These are phyloP conservation scores for Aspergillus eucalypticola DNA, from an alignment of 2,329 filamentous ascomycete genomes.

Conservation along the genomic window DNA sequence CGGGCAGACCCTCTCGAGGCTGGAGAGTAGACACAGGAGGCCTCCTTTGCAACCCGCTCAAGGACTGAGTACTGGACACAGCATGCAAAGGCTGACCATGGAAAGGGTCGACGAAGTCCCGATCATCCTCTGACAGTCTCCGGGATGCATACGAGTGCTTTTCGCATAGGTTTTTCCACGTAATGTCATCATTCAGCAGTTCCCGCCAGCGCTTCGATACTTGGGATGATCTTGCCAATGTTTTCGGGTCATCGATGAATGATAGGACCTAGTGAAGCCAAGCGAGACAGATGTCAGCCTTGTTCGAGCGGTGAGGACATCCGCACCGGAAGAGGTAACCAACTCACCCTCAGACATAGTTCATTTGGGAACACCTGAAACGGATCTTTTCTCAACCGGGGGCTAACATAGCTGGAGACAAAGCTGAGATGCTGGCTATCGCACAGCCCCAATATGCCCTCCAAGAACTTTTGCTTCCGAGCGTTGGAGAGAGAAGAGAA, in stretches of 20 bases:
- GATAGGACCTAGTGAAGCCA: constrained; percentile 70
- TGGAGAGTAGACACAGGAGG: constrained; percentile 32
- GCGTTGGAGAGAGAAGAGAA: constrained; percentile 76
- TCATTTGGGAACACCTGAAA: constrained; percentile 92
- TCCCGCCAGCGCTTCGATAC: constrained; percentile 96
- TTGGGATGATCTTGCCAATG: constrained; percentile 87
- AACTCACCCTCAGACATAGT: constrained; percentile 77
- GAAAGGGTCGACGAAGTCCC: constrained; percentile 39
- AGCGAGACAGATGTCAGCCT: constrained; percentile 16
- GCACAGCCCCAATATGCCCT: constrained; percentile 88
- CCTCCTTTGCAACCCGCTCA: constrained; percentile 27
- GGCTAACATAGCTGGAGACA: constrained; percentile 93
- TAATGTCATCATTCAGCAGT: constrained; percentile 91
- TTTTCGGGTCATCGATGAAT: constrained; percentile 95
- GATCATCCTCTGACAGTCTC: constrained; percentile 51
- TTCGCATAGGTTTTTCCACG: constrained; percentile 95
- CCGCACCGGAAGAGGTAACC: background rate
- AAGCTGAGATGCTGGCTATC: constrained; percentile 95
- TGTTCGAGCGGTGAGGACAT: background rate
- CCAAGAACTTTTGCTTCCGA: constrained; percentile 77
- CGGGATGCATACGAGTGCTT: constrained; percentile 94
- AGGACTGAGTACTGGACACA: constrained; percentile 22
- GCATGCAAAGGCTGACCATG: constrained; percentile 29
- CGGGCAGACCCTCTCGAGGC: constrained; percentile 50
- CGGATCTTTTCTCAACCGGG: constrained; percentile 91